phyloP scores from a whole-genome alignment of 2,329 filamentous ascomycete genomes.

The Ophiosphaerella korrae region DNA sequence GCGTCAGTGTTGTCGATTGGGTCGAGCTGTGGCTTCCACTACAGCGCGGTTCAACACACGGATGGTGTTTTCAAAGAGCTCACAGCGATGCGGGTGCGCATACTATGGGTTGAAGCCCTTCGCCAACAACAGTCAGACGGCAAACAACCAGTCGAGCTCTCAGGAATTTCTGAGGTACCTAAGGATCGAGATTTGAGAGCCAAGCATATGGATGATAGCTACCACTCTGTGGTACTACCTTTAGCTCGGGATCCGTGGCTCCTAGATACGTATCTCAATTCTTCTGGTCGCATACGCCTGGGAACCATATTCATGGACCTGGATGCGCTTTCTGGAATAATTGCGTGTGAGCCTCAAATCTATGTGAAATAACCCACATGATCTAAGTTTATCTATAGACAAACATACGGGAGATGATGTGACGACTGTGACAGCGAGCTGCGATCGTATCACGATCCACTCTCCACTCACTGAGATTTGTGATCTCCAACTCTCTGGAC shows the following conservation, averaged over 20 bases:
- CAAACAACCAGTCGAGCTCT: conserved; percentile 34
- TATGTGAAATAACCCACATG: conserved; percentile 49
- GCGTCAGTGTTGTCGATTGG: not conserved
- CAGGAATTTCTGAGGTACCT: conserved; percentile 42
- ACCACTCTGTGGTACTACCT: conserved; percentile 70
- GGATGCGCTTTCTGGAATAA: conserved; percentile 75
- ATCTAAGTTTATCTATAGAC: conserved; percentile 46
- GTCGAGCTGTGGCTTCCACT: conserved; percentile 27
- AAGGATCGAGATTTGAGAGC: conserved; percentile 63
- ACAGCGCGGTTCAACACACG: conserved; percentile 42
- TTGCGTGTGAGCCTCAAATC: conserved; percentile 64
- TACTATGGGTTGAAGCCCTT: conserved; percentile 72
- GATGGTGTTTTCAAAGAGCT: conserved; percentile 67
- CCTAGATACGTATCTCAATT: conserved; percentile 77
- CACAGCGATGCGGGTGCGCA: conserved; percentile 54
- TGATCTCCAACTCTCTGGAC: conserved; percentile 73
- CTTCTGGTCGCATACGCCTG: conserved; percentile 72
- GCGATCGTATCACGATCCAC: conserved; percentile 69
- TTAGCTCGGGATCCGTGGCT: conserved; percentile 77
- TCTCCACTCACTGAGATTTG: conserved; percentile 77
- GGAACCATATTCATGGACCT: conserved; percentile 81
- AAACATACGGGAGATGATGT: conserved; percentile 71
- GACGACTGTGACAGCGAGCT: conserved; percentile 67
- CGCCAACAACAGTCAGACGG: conserved; percentile 55
- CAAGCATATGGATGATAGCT: conserved; percentile 73